phyloP scores from a whole-genome alignment of 2,329 filamentous ascomycete species.

The Aspergillus phoenicis region DNA sequence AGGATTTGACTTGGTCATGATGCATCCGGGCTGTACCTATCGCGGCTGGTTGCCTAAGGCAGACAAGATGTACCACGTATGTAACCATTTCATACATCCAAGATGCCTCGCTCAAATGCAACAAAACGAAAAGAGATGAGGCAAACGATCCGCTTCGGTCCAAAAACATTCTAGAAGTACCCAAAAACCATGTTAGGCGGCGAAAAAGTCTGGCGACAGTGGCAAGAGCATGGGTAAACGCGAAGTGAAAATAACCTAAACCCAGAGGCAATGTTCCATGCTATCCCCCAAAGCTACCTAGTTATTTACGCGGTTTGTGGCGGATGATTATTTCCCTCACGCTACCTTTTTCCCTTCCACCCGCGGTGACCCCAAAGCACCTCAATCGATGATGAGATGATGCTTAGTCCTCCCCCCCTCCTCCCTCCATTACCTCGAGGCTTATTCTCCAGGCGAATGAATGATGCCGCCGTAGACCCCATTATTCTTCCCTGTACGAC shows the following conservation, averaged over 20 bases:
- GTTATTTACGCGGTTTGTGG: neutral
- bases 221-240: neutral
- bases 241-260: slow-evolving; percentile 1
- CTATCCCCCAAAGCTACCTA: neutral
- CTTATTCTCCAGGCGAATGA: neutral
- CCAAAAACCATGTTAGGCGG: neutral
- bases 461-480: neutral
- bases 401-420: neutral
- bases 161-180: neutral
- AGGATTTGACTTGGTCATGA: slow-evolving; percentile 7
- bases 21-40: slow-evolving; percentile 1
- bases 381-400: neutral
- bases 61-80: neutral
- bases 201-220: neutral
- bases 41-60: neutral
- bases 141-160: neutral
- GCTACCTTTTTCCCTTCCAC: neutral
- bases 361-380: neutral
- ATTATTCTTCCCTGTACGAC: neutral
- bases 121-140: neutral
- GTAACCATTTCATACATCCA: neutral
- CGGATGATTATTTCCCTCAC: slow-evolving; percentile 4
- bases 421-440: neutral
- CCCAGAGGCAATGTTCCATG: neutral
- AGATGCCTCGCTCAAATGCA: neutral